Evolutionary conservation across 345 rosid species (phyloP), one percentile per base, ranked within the genome.

Genomic region (Iberis pinnata): DNA sequence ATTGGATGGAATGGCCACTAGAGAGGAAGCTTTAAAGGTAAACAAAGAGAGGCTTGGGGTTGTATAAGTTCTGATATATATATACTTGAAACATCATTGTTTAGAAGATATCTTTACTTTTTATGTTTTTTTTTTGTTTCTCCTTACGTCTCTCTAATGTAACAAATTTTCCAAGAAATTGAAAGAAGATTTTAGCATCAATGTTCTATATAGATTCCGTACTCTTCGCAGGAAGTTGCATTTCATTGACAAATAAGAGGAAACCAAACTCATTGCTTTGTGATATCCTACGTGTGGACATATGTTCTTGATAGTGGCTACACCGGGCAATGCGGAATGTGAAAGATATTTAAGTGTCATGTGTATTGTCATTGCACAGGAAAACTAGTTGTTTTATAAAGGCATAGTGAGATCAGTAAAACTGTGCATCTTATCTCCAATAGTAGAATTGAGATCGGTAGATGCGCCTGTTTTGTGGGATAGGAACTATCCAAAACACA

Each of bases 41-140:
- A 50, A 43, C 26, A 44, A 51, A 43, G 60, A 43, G 60, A 37
- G 39, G 45, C 61, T 31, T 46, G 51, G 16, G 46, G 35, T 53
- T 67, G 55, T 60, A 60, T 44, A 59, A 67, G 61, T 46, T 60
- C 40, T 31, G 25, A 60, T 67, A 59, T 44, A 60, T 44, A 57
- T 50, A 57, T 39, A 52, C 45, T 22, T 65, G 43, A 43, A 17
- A 51, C 18, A 52, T 60, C 56, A 60, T 53, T 53, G 52, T 53
- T 53, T 60, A 67, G 71, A 2, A 36, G 60, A 44, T 58, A 20
- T 52, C 43, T 27, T 44, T 37, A 42, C 42, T 33, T 47, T 27
- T 12, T 43, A 31, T 51, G 10, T 6, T 43, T 38, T 36, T 22
- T 11, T 17, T 45, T 45, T 37, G 46, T 43, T 22, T 4, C 31